Conservation (phyloP, 2,329 filamentous ascomycete species). For the Beauveria sp. region DNA sequence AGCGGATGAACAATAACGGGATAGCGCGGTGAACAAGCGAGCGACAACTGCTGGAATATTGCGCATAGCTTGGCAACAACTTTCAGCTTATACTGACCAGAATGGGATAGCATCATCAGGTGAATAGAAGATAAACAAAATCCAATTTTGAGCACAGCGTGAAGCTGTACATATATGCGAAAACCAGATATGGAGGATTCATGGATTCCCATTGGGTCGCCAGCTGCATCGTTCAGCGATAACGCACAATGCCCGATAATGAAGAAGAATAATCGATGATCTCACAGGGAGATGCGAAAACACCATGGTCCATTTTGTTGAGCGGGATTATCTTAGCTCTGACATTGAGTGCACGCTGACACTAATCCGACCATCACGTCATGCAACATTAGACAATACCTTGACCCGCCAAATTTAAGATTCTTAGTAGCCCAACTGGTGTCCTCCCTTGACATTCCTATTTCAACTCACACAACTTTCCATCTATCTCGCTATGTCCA, state of each 20-base stretch:
- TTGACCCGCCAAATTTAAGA: neutral
- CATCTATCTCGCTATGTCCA: conserved; percentile 27
- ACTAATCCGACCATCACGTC: neutral
- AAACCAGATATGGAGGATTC: neutral
- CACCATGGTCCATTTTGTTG: too few relatives aligned
- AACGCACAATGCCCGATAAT: too few relatives aligned
- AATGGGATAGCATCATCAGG: neutral
- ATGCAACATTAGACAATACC: neutral
- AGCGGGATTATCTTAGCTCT: neutral
- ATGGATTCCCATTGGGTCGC: neutral
- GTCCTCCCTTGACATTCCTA: neutral
- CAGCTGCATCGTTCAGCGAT: neutral
- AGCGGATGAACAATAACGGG: neutral
- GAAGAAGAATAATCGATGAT: too few relatives aligned
- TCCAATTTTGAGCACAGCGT: too few relatives aligned
- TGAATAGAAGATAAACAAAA: neutral
- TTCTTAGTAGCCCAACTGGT: neutral
- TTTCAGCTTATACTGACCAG: neutral
- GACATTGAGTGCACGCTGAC: neutral
- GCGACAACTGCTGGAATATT: neutral
- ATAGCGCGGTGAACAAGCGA: neutral
- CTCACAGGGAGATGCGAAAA: too few relatives aligned
- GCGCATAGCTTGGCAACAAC: neutral
- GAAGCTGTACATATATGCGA: neutral
- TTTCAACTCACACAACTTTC: neutral